Evolutionary conservation across 2,329 filamentous ascomycete genomes (phyloP).

Genomic region (Hypoxylon sp.): DNA sequence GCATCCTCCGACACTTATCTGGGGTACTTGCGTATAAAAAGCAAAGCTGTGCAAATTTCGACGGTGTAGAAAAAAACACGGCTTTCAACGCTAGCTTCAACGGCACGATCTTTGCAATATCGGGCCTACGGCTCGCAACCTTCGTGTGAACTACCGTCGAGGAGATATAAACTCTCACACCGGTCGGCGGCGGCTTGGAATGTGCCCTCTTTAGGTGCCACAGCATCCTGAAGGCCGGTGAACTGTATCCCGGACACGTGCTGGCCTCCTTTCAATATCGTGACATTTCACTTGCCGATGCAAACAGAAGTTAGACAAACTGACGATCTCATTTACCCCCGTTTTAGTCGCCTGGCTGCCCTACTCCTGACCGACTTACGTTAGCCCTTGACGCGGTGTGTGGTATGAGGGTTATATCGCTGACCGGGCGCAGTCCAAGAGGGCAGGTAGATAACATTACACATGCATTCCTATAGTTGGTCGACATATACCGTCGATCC

Average conservation of each 20-base stretch:
- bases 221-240: constrained; percentile 32
- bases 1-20: constrained; percentile 17
- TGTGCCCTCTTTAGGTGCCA: constrained; percentile 30
- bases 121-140: constrained; percentile 1
- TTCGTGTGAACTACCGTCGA: constrained; percentile 15
- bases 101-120: constrained; percentile 29
- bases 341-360: constrained; percentile 15
- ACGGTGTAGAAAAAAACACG: not conserved
- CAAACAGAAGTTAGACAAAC: constrained; percentile 36
- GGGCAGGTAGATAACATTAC: constrained; percentile 21
- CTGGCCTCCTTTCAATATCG: constrained; percentile 9
- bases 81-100: constrained; percentile 10
- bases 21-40: constrained; percentile 16
- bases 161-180: constrained; percentile 22
- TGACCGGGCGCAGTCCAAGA: constrained; percentile 31
- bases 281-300: constrained; percentile 18
- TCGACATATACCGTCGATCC: constrained; percentile 7
- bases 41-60: constrained; percentile 6
- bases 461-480: constrained; percentile 8
- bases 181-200: constrained; percentile 34
- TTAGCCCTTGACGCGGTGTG: constrained; percentile 25
- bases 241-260: constrained; percentile 12
- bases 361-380: constrained; percentile 28
- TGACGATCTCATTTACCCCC: constrained; percentile 20
- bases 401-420: constrained; percentile 19